phyloP scores from a whole-genome alignment of 108 stramenopile genomes.

The Skeletonema costatum region DNA sequence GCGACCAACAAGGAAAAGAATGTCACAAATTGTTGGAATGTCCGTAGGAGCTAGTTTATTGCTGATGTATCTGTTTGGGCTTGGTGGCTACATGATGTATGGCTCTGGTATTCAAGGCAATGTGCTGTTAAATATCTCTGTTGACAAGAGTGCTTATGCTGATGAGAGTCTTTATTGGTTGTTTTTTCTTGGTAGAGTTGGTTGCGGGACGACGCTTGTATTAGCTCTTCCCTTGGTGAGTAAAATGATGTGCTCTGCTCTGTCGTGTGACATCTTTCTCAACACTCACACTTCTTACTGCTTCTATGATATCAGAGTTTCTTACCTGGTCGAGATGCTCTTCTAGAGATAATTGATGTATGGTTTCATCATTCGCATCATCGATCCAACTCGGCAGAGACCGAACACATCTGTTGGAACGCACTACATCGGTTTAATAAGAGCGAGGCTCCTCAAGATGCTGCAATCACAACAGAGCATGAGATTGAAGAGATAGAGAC shows the following conservation, averaged over 20 bases:
- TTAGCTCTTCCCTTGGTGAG: constrained; percentile 1
- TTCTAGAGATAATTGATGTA: neutral
- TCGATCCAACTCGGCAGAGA: neutral
- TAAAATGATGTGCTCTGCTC: neutral
- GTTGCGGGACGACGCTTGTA: neutral
- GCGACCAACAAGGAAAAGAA: neutral
- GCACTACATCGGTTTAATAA: neutral
- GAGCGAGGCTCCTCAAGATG: neutral
- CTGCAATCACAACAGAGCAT: neutral
- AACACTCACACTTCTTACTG: neutral
- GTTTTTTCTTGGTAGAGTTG: neutral
- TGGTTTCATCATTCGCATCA: constrained; percentile 2
- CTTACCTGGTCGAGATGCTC: constrained; percentile 1
- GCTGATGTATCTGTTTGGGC: neutral
- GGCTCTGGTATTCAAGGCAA: neutral
- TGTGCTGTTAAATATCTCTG: neutral
- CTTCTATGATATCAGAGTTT: neutral
- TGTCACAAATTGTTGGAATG: neutral
- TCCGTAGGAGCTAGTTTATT: neutral
- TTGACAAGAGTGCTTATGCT: neutral
- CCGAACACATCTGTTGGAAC: neutral
- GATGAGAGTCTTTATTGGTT: neutral
- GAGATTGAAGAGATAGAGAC: neutral
- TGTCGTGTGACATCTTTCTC: neutral
- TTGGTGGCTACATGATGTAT: constrained; percentile 3